Conservation (phyloP, 495 filamentous ascomycete genomes). For the Penicillium lagena region DNA sequence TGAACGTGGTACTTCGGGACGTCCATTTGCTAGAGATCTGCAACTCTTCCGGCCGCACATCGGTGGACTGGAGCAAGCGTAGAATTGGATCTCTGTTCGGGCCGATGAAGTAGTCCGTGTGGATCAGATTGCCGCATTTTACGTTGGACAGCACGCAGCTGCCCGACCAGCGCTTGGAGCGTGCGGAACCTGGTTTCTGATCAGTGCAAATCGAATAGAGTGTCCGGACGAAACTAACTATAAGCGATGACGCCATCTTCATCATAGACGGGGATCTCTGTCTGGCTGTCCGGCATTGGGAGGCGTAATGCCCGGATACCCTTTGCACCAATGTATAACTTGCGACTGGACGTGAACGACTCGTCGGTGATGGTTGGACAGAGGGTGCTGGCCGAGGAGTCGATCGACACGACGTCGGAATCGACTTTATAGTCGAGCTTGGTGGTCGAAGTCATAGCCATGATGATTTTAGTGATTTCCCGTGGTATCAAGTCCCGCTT, state of each 20-base stretch:
- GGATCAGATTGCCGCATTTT: conserved; percentile 19
- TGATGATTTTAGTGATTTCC: not conserved
- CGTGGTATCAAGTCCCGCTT: not conserved
- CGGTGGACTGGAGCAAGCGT: conserved; percentile 12
- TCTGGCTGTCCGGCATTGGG: conserved; percentile 32
- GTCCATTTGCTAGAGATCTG: conserved; percentile 18
- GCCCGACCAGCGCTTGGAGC: conserved; percentile 36
- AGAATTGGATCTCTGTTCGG: conserved; percentile 30
- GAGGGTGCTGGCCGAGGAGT: conserved; percentile 5
- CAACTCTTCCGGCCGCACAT: not conserved
- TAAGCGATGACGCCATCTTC: conserved; percentile 28
- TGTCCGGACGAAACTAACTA: not conserved
- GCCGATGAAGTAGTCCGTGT: conserved; percentile 45
- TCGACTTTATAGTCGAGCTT: conserved; percentile 6
- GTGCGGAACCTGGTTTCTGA: conserved; percentile 20
- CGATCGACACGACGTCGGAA: conserved; percentile 3
- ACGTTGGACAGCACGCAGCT: conserved; percentile 23
- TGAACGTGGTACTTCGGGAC: conserved; percentile 32
- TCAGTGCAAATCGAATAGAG: too few relatives aligned
- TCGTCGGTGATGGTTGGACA: conserved; percentile 1
- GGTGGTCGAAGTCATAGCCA: conserved; percentile 1
- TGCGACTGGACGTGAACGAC: conserved; percentile 8
- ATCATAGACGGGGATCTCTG: conserved; percentile 39
- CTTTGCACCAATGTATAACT: conserved; percentile 37
- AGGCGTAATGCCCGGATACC: conserved; percentile 38